These are phyloP conservation scores for Phytophthora constricta DNA, from an alignment of 352 stramenopile genomes.

Conservation along the genomic window DNA sequence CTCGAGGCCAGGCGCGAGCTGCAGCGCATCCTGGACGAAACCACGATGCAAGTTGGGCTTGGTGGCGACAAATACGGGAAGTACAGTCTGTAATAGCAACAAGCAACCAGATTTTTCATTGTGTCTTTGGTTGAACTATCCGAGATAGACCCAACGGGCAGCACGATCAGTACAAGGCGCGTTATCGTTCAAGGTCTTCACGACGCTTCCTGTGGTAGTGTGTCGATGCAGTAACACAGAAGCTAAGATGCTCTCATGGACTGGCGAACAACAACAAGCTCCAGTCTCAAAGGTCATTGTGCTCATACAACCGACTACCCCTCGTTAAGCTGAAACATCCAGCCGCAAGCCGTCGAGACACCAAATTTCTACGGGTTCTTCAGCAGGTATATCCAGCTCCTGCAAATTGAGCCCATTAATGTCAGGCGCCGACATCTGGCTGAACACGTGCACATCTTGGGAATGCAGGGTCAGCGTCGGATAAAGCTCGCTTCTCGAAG, in stretches of 20 bases:
- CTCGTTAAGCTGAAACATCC: slow-evolving; percentile 33
- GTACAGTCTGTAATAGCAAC: slow-evolving; percentile 81
- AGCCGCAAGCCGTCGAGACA: slow-evolving; percentile 73
- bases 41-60: slow-evolving; percentile 87
- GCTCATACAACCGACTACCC: too few species aligned
- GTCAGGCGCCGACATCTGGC: slow-evolving; percentile 80
- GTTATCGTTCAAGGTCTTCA: neutral
- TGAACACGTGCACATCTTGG: slow-evolving; percentile 78
- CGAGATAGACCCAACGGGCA: slow-evolving; percentile 15
- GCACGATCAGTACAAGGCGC: slow-evolving; percentile 8
- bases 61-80: slow-evolving; percentile 89
- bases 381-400: slow-evolving; percentile 51
- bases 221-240: too few species aligned
- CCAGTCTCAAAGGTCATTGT: too few species aligned
- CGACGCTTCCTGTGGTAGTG: too few species aligned
- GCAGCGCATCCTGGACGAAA: slow-evolving; percentile 90
- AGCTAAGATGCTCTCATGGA: too few species aligned
- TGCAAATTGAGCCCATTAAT: slow-evolving; percentile 59
- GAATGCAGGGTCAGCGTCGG: slow-evolving; percentile 88
- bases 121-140: slow-evolving; percentile 26
- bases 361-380: slow-evolving; percentile 56
- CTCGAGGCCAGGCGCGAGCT: slow-evolving; percentile 81
- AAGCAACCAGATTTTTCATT: slow-evolving; percentile 16
- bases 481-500: slow-evolving; percentile 72
- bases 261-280: neutral